Base-by-base conservation (phyloP, 768 basidiomycete species). In the Termitomyces sp. region DNA sequence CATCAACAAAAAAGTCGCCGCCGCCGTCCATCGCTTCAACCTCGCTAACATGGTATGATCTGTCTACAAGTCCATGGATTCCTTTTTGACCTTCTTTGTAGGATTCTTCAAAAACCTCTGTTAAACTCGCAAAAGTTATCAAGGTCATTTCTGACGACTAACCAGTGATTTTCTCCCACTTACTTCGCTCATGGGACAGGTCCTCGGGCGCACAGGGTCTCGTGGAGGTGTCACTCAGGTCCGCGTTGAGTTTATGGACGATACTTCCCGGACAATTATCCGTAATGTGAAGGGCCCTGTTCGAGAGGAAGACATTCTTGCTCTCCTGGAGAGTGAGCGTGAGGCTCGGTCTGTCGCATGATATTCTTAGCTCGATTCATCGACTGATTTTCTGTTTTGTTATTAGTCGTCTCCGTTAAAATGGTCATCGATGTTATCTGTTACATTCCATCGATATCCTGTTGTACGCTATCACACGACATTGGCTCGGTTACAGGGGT, bases 251-350 rank as follows among this genome's bases (percentile, higher is more conserved):
- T 97, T 99, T 80, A 88, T 98, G 89, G 96, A 98, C 72, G 95
- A 98, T 72, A 85, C 91, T 52, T 84, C 86, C 61, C 90, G 96
- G 66, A 89, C 91, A 62, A 97, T 99, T 74, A 96, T 98, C 75
- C 91, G 96, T 50, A 99, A 99, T 78, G 96, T 98, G 63, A 98
- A 98, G 76, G 97, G 97, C 0, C 96, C 97, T 57, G 95, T 98
- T 56, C 80, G 92, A 60, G 89, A 94, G 75, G 84, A 94, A 73
- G 97, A 99, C 72, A 97, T 98, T 68, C 82, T 99, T 58, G 94
- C 95, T 63, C 80, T 99, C 62, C 80, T 98, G 68, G 97, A 99
- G 81, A 90, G 89, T 71, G 97, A 99, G 77, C 92, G 97, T 76
- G 97, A 99, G 81, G 97, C 97, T 66, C 92, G 97, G 97, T 97